Conservation (phyloP, 1,284 basidiomycete genomes). For the Boletus holoroseus region DNA sequence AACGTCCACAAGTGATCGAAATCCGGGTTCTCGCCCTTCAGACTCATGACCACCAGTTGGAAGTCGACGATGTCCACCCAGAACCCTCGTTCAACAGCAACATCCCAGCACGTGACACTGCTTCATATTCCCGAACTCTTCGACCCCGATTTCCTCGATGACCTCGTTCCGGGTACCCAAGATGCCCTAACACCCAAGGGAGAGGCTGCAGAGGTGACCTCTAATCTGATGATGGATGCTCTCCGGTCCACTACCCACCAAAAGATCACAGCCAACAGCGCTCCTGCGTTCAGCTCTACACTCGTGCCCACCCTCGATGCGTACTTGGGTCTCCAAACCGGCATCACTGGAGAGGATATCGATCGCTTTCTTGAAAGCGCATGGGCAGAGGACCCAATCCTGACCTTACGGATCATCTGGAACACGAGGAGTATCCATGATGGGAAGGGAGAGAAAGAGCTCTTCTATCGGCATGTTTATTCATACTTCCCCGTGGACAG, state of each 20-base stretch:
- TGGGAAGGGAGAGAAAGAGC: conserved; percentile 49
- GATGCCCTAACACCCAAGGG: neutral
- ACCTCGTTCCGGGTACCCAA: conserved; percentile 38
- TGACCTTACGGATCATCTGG: conserved; percentile 59
- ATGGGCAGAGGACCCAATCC: conserved; percentile 48
- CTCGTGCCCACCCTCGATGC: conserved; percentile 47
- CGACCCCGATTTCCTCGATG: conserved; percentile 46
- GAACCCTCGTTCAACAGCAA: neutral
- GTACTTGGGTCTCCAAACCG: conserved; percentile 39
- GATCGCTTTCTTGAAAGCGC: conserved; percentile 37
- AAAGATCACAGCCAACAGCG: conserved; percentile 43
- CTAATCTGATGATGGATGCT: conserved; percentile 51
- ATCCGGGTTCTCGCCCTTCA: too few relatives aligned
- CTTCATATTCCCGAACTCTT: conserved; percentile 50
- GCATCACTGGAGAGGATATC: conserved; percentile 26
- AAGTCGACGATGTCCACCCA: conserved; percentile 6
- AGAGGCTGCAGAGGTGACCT: conserved; percentile 10
- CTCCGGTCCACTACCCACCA: conserved; percentile 39
- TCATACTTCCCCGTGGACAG: neutral
- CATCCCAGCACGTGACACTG: conserved; percentile 36
- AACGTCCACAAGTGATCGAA: too few relatives aligned
- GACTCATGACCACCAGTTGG: too few relatives aligned
- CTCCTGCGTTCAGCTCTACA: conserved; percentile 46
- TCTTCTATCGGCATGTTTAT: conserved; percentile 45
- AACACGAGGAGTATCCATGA: conserved; percentile 57